These are phyloP conservation scores for Amaranthus cruentus DNA, from an alignment of 148 eudicot species.

Conservation along the genomic window DNA sequence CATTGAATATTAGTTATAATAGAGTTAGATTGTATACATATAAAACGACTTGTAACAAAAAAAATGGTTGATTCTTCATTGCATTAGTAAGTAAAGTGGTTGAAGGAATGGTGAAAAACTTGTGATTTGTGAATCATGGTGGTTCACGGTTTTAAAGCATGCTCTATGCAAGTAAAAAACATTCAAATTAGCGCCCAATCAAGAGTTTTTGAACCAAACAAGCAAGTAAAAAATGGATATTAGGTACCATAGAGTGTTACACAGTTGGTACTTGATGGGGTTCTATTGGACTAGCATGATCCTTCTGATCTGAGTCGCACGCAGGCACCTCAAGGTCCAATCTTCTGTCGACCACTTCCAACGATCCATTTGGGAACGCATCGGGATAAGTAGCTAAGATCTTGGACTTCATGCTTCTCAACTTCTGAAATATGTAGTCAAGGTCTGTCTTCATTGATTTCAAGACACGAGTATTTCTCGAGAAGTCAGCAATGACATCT, in stretches of 20 bases:
- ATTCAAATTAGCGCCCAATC: neutral
- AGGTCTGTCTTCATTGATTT: slow-evolving; percentile 88
- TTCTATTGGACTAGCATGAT: slow-evolving; percentile 6
- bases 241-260: neutral
- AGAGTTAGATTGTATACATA: too few species aligned
- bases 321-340: slow-evolving; percentile 74
- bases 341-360: slow-evolving; percentile 62
- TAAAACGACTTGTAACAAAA: too few species aligned
- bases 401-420: slow-evolving; percentile 84
- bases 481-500: slow-evolving; percentile 66
- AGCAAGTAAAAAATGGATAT: neutral
- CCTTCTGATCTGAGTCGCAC: slow-evolving; percentile 4
- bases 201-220: neutral
- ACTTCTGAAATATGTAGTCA: slow-evolving; percentile 81
- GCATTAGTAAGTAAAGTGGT: too few species aligned
- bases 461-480: slow-evolving; percentile 67
- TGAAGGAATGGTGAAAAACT: too few species aligned
- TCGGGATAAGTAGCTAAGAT: slow-evolving; percentile 78
- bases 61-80: too few species aligned
- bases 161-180: too few species aligned
- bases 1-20: too few species aligned
- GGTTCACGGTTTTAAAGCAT: too few species aligned
- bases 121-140: too few species aligned
- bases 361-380: slow-evolving; percentile 69
- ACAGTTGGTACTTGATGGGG: neutral